phyloP scores from a whole-genome alignment of 2,329 filamentous ascomycete genomes.

The Tolypocladium ophioglossoides region DNA sequence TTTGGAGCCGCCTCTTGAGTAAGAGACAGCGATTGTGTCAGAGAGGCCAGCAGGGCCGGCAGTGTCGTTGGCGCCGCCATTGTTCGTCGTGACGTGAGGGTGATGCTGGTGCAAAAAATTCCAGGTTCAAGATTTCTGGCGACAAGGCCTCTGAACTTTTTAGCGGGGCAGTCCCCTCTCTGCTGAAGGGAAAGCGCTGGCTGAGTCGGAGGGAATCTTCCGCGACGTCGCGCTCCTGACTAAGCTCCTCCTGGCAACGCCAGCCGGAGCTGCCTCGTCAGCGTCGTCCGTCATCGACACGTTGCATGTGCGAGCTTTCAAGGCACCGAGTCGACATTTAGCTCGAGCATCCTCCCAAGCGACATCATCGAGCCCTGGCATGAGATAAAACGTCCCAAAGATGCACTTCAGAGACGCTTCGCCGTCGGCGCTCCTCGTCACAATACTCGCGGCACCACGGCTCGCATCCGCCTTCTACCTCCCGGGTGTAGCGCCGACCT shows the following conservation, averaged over 20 bases:
- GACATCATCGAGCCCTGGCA: constrained; percentile 8
- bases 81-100: constrained; percentile 14
- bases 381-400: constrained; percentile 14
- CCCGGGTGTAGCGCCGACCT: constrained; percentile 87
- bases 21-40: constrained; percentile 48
- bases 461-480: constrained; percentile 77
- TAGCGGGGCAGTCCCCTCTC: constrained; percentile 7
- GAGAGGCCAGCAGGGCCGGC: constrained; percentile 38
- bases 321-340: not conserved
- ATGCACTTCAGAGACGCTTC: constrained; percentile 37
- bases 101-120: constrained; percentile 1
- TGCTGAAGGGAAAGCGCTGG: not conserved
- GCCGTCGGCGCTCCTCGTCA: constrained; percentile 39
- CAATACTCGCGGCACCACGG: constrained; percentile 40
- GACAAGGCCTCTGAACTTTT: constrained; percentile 9
- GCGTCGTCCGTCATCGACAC: not conserved
- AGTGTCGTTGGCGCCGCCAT: constrained; percentile 41
- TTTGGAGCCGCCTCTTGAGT: constrained; percentile 59
- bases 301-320: not conserved
- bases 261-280: not conserved
- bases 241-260: constrained; percentile 7
- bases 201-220: not conserved
- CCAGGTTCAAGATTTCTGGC: not conserved
- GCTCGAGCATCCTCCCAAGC: not conserved
- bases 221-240: constrained; percentile 4